Evolutionary conservation across 2,329 filamentous ascomycete species (phyloP).

Genomic region (Fusarium sp.): DNA sequence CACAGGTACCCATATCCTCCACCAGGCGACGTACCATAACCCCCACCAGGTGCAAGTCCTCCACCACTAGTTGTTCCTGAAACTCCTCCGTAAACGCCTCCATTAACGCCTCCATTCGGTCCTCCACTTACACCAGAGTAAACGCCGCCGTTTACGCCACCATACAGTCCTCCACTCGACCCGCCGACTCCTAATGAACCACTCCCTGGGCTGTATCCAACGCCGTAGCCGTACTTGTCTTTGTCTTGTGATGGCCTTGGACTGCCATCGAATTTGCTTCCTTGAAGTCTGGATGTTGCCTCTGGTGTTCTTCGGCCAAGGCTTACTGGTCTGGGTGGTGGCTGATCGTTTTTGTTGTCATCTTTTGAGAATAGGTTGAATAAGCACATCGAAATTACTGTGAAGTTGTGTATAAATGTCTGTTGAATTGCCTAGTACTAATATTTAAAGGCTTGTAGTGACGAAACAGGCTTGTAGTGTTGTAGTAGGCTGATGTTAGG

Average conservation of each 20-base stretch:
- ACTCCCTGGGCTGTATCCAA: constrained; percentile 13
- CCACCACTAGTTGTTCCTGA: constrained; percentile 20
- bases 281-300: constrained; percentile 25
- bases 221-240: not conserved
- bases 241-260: constrained; percentile 8
- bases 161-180: constrained; percentile 15
- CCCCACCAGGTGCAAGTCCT: constrained; percentile 18
- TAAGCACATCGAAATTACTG: constrained; percentile 7
- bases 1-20: constrained; percentile 17
- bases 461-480: not conserved
- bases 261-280: constrained; percentile 21
- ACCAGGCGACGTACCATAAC: constrained; percentile 22
- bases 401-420: not conserved
- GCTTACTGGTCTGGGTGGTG: constrained; percentile 5
- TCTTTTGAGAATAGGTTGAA: constrained; percentile 31
- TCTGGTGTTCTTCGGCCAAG: constrained; percentile 27
- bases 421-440: not conserved
- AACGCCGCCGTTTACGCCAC: constrained; percentile 27
- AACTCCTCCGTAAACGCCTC: constrained; percentile 31
- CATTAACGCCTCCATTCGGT: constrained; percentile 15
- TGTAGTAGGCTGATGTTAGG: not conserved
- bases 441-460: not conserved
- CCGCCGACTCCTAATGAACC: constrained; percentile 14
- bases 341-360: constrained; percentile 9
- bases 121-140: constrained; percentile 24